Conservation (phyloP, 129 eudicot species). For the Artemisia tridentata region DNA sequence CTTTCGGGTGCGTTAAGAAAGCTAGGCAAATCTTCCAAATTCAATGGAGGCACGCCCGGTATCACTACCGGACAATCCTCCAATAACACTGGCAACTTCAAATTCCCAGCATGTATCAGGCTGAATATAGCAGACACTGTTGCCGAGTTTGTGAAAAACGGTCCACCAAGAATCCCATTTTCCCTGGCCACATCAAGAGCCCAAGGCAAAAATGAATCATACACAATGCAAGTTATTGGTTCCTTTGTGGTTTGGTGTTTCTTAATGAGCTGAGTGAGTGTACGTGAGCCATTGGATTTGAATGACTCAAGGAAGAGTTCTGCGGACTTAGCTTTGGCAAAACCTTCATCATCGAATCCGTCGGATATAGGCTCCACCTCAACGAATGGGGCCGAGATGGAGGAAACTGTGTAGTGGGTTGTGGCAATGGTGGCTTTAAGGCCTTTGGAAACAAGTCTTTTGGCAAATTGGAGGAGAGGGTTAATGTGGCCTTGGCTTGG, state of each 20-base stretch:
- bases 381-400: slow-evolving; percentile 39
- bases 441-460: slow-evolving; percentile 60
- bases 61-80: slow-evolving; percentile 39
- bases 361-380: slow-evolving; percentile 56
- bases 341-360: slow-evolving; percentile 63
- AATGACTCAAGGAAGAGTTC: slow-evolving; percentile 41
- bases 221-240: slow-evolving; percentile 56
- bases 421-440: slow-evolving; percentile 63
- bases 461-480: slow-evolving; percentile 74
- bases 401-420: slow-evolving; percentile 56
- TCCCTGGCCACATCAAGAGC: slow-evolving; percentile 56
- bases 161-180: slow-evolving; percentile 38
- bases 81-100: slow-evolving; percentile 41
- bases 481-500: slow-evolving; percentile 95
- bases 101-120: slow-evolving; percentile 35
- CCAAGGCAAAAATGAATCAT: slow-evolving; percentile 75
- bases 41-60: slow-evolving; percentile 58
- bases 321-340: slow-evolving; percentile 32
- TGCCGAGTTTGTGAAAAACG: slow-evolving; percentile 70
- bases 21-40: slow-evolving; percentile 56
- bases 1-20: slow-evolving; percentile 56
- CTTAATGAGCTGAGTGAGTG: slow-evolving; percentile 52
- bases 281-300: slow-evolving; percentile 39
- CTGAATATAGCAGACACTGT: slow-evolving; percentile 52
- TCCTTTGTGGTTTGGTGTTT: slow-evolving; percentile 19